phyloP scores from a whole-genome alignment of 2,329 filamentous ascomycete genomes.

The Sclerotinia nivalis region DNA sequence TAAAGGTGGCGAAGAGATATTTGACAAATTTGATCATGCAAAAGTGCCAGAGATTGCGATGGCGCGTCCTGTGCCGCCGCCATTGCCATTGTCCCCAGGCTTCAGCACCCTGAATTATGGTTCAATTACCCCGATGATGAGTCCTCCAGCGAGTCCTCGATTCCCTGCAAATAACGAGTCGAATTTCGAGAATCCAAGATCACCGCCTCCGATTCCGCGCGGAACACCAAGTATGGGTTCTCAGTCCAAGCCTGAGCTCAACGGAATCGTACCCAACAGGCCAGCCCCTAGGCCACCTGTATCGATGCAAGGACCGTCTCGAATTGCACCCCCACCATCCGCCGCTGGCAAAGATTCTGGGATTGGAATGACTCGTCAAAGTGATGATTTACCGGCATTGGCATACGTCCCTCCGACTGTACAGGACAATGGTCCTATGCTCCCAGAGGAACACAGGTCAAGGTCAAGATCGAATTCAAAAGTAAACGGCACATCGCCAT shows the following conservation, averaged over 20 bases:
- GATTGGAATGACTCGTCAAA: conserved; percentile 59
- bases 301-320: conserved; percentile 66
- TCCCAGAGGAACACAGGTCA: conserved; percentile 67
- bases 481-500: conserved; percentile 51
- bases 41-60: conserved; percentile 58
- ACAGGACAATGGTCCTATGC: conserved; percentile 46
- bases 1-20: conserved; percentile 71
- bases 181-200: conserved; percentile 95
- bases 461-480: conserved; percentile 70
- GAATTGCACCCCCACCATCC: conserved; percentile 57
- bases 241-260: conserved; percentile 52
- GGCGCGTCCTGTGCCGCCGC: conserved; percentile 35
- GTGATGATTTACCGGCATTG: conserved; percentile 52
- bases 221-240: conserved; percentile 39
- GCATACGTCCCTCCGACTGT: conserved; percentile 40
- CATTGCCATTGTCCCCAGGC: conserved; percentile 41
- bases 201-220: conserved; percentile 82
- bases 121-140: conserved; percentile 51
- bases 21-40: conserved; percentile 95
- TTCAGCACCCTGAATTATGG: conserved; percentile 58
- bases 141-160: conserved; percentile 79
- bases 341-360: conserved; percentile 62
- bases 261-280: conserved; percentile 71
- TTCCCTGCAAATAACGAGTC: conserved; percentile 88
- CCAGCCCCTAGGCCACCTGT: conserved; percentile 85